Conservation (phyloP, 2,329 filamentous ascomycete genomes). For the Epichloe coenophiala region DNA sequence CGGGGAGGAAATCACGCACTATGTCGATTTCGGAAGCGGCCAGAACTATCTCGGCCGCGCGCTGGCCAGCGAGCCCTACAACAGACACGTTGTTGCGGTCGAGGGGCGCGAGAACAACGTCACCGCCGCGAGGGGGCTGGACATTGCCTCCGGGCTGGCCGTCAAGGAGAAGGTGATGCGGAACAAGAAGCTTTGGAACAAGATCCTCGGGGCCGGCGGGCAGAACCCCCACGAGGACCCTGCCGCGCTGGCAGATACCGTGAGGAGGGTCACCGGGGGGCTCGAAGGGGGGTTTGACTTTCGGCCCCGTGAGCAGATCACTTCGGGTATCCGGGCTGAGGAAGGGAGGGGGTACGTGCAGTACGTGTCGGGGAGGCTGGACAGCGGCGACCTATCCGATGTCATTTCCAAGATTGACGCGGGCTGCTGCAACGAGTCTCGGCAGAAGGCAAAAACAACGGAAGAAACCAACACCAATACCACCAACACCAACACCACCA, state of each 20-base stretch:
- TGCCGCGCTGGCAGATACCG: constrained; percentile 18
- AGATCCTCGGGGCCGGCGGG: constrained; percentile 28
- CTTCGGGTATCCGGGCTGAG: constrained; percentile 37
- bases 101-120: constrained; percentile 84
- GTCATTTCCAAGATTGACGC: constrained; percentile 47
- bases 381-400: constrained; percentile 56
- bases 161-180: constrained; percentile 59
- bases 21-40: constrained; percentile 91
- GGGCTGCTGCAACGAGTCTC: constrained; percentile 12
- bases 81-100: constrained; percentile 76
- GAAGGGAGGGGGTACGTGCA: constrained; percentile 58
- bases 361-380: constrained; percentile 62
- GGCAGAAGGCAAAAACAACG: background rate
- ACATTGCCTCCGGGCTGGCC: constrained; percentile 66
- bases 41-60: constrained; percentile 92
- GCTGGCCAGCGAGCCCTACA: constrained; percentile 73
- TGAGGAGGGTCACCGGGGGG: constrained; percentile 21
- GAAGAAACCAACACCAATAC: constrained; percentile 2
- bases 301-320: constrained; percentile 34
- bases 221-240: constrained; percentile 26
- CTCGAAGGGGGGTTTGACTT: constrained; percentile 26
- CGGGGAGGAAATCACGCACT: constrained; percentile 56
- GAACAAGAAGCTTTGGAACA: constrained; percentile 69
- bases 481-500: background rate
- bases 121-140: constrained; percentile 67